Evolutionary conservation across 768 basidiomycete species (phyloP), one percentile per base, ranked within the genome.

Genomic region (Russula brevipes): DNA sequence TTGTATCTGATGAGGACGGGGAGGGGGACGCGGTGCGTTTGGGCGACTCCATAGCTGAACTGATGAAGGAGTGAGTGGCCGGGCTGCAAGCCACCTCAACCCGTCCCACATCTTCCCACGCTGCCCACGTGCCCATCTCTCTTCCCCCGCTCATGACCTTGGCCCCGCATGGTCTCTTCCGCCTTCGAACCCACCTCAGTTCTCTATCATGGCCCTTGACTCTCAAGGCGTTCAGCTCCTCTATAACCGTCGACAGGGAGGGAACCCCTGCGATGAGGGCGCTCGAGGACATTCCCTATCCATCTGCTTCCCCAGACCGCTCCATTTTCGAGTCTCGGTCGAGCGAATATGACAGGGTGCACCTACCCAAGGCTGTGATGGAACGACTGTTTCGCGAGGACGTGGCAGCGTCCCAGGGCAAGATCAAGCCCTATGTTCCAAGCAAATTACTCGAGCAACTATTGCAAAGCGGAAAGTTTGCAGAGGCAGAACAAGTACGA

Each of bases 281-380:
- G 31, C 65, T 79, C 4, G 69, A 67, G 53, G 66, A 73, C 1
- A 70, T 74, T 64, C 74, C 74, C n/a, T 76, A 77, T 54, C 76
- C 78, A 0, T 61, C 59, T 1, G 41, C 66, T 12, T 63, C 68
- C 4, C 74, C 73, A 12, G 74, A 79, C 57, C 0, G 62, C 0
- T 69, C 76, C 42, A 66, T 79, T 1, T 80, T 79, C 59, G 78
- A 80, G 57, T 65, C 70, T 45, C 54, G 70, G 59, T 70, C 75
- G 1, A 57, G 73, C 0, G 77, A 79, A 55, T 77, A 79, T 59
- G 39, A 55, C 11, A 16, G 42, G 0, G 41, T 52, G 14, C 30
- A n/a, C n/a, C 16, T 49, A 16, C 61, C 53, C 12, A 2, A 5
- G 4, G 5, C 55, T 11, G 11, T 9, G 5, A 41, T 4, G 7